A percentile compares a stretch with the other conserved stretches of the same genome.
phyloP scores from a whole-genome alignment of 805 yeast genomes.

The Pichia ethanolica region DNA sequence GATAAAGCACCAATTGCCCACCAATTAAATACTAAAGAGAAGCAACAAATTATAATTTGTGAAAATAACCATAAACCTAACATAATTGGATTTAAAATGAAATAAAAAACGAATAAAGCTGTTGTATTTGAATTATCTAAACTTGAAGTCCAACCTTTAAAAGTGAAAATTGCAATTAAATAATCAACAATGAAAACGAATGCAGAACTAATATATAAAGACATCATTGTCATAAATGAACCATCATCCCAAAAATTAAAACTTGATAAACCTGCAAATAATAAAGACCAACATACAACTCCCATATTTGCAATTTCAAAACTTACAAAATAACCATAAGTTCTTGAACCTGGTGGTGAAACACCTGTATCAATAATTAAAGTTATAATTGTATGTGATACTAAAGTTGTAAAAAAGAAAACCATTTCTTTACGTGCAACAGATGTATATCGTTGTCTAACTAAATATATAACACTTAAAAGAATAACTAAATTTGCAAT shows the following conservation, averaged over 20 bases:
- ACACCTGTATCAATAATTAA: constrained; percentile 89
- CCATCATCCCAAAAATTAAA: constrained; percentile 97
- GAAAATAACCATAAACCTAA: constrained; percentile 55
- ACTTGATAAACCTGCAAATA: constrained; percentile 71
- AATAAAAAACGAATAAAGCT: constrained; percentile 64
- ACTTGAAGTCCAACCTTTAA: constrained; percentile 53
- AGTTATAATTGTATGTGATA: constrained; percentile 53
- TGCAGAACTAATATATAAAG: constrained; percentile 44
- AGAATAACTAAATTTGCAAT: constrained; percentile 62
- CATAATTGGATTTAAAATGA: constrained; percentile 62
- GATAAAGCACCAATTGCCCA: constrained; percentile 90
- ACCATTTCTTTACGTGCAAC: constrained; percentile 87
- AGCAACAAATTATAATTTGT: constrained; percentile 59
- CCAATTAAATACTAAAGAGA: constrained; percentile 55
- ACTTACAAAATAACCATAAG: constrained; percentile 79
- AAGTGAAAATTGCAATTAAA: constrained; percentile 62
- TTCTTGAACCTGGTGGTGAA: constrained; percentile 69
- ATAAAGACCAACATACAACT: constrained; percentile 60
- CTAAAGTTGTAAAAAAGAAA: constrained; percentile 54
- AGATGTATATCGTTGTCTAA: constrained; percentile 84
- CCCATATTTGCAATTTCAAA: constrained; percentile 70
- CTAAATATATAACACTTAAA: constrained; percentile 65
- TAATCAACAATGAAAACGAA: constrained; percentile 60
- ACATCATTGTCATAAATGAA: constrained; percentile 53
- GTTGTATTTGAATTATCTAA: constrained; percentile 47